Conservation (phyloP, 257 asterid species). For the Misopates orontium region DNA sequence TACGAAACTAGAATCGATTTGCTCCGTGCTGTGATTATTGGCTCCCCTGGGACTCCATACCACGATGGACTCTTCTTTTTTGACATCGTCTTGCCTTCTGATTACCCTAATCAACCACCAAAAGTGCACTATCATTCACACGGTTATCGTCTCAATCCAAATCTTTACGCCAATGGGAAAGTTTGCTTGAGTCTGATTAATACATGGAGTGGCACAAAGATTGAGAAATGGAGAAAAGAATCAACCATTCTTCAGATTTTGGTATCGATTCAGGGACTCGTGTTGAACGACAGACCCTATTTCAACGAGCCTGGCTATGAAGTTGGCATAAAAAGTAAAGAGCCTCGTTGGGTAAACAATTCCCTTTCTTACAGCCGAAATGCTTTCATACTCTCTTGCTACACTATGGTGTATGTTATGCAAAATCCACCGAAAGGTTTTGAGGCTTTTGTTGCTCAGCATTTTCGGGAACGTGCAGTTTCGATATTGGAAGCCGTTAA, state of each 20-base stretch:
- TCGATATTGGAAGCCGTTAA: slow-evolving; percentile 35
- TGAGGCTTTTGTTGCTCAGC: slow-evolving; percentile 38
- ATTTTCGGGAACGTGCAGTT: slow-evolving; percentile 33
- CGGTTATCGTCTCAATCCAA: slow-evolving; percentile 57
- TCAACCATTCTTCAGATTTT: slow-evolving; percentile 60
- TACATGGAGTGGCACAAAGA: slow-evolving; percentile 40
- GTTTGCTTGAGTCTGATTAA: slow-evolving; percentile 60
- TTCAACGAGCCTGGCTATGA: slow-evolving; percentile 52
- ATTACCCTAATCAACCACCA: slow-evolving; percentile 58
- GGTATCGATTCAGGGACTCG: slow-evolving; percentile 69
- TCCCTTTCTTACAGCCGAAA: slow-evolving; percentile 40
- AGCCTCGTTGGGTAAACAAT: not conserved
- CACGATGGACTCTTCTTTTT: slow-evolving; percentile 74
- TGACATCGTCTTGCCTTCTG: slow-evolving; percentile 51
- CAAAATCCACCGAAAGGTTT: slow-evolving; percentile 46
- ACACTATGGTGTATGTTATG: slow-evolving; percentile 39
- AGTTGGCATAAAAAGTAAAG: not conserved
- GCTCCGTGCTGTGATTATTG: slow-evolving; percentile 66
- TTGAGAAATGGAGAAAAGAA: slow-evolving; percentile 42
- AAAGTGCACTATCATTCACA: slow-evolving; percentile 44
- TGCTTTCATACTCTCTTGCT: slow-evolving; percentile 42
- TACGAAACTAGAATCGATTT: slow-evolving; percentile 56
- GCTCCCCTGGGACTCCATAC: slow-evolving; percentile 58
- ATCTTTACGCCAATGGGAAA: slow-evolving; percentile 41
- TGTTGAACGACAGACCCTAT: slow-evolving; percentile 52